Conservation (phyloP, 2,329 filamentous ascomycete genomes). For the Hypoxylon sp. region DNA sequence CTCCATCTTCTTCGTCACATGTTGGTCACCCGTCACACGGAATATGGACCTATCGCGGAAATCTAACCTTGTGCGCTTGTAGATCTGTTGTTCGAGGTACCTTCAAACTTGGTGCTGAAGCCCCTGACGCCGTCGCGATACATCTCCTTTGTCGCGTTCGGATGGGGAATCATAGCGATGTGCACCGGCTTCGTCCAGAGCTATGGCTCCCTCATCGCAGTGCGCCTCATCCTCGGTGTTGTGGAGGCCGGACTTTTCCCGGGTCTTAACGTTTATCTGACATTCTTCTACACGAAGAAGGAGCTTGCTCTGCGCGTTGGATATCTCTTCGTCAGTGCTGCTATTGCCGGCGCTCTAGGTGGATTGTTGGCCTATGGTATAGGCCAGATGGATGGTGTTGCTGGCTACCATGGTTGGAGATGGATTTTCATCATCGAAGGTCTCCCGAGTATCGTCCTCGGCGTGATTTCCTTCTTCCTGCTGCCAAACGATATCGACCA, state of each 20-base stretch:
- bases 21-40: constrained; percentile 51
- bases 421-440: constrained; percentile 72
- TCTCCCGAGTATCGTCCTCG: constrained; percentile 60
- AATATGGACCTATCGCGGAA: too few relatives aligned
- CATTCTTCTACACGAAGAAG: constrained; percentile 77
- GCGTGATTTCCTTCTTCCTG: constrained; percentile 63
- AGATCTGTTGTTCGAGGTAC: constrained; percentile 67
- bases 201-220: constrained; percentile 72
- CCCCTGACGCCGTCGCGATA: constrained; percentile 69
- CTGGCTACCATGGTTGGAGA: constrained; percentile 73
- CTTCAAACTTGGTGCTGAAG: constrained; percentile 71
- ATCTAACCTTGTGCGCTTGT: constrained; percentile 2
- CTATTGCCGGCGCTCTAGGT: constrained; percentile 75
- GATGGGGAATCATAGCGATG: constrained; percentile 75
- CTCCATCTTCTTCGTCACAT: constrained; percentile 74
- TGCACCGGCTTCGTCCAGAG: constrained; percentile 73
- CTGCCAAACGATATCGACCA: constrained; percentile 68
- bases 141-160: constrained; percentile 69
- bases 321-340: constrained; percentile 76
- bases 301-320: constrained; percentile 77
- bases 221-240: constrained; percentile 72
- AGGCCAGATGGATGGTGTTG: constrained; percentile 73
- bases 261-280: constrained; percentile 56
- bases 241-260: constrained; percentile 52
- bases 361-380: constrained; percentile 79